phyloP scores from a whole-genome alignment of 495 filamentous ascomycete species.

The Hypoxylon crocopeplum region DNA sequence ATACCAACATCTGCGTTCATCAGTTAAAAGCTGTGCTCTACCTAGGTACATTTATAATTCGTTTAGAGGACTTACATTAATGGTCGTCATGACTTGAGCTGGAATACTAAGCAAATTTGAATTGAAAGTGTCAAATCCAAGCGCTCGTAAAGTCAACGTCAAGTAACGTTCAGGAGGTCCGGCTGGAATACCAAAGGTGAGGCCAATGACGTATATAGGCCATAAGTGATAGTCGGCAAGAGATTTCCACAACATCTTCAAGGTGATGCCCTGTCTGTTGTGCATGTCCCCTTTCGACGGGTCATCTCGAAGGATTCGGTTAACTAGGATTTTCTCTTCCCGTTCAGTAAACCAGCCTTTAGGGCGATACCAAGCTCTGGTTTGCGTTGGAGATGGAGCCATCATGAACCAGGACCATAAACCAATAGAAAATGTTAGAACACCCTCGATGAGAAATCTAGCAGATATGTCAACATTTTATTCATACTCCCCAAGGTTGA shows the following conservation, averaged over 20 bases:
- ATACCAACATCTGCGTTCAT: no score
- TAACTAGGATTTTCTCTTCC: slow-evolving; percentile 65
- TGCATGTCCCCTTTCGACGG: slow-evolving; percentile 67
- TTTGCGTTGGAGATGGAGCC: slow-evolving; percentile 57
- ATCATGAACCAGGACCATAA: slow-evolving; percentile 60
- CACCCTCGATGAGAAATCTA: slow-evolving; percentile 62
- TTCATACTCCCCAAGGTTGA: no score
- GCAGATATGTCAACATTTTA: no score
- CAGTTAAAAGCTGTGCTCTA: no score
- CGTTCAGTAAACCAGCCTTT: slow-evolving; percentile 67
- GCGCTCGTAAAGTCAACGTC: slow-evolving; percentile 62
- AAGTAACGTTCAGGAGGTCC: slow-evolving; percentile 63
- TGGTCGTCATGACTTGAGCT: slow-evolving; percentile 11
- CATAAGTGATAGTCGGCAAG: slow-evolving; percentile 75
- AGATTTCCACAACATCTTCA: slow-evolving; percentile 61
- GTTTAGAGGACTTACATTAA: slow-evolving; percentile 14
- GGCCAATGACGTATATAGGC: slow-evolving; percentile 71
- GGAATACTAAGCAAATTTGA: slow-evolving; percentile 77
- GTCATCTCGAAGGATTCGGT: slow-evolving; percentile 67
- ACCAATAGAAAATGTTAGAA: slow-evolving; percentile 54
- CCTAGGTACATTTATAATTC: no score
- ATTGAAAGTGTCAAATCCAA: slow-evolving; percentile 71
- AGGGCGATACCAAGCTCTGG: slow-evolving; percentile 58
- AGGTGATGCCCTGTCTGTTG: slow-evolving; percentile 65
- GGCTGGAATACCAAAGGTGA: slow-evolving; percentile 64